Evolutionary conservation across 805 yeast species (phyloP), one percentile per base, ranked within the genome.

Genomic region (Cyberlindnera lachancei): DNA sequence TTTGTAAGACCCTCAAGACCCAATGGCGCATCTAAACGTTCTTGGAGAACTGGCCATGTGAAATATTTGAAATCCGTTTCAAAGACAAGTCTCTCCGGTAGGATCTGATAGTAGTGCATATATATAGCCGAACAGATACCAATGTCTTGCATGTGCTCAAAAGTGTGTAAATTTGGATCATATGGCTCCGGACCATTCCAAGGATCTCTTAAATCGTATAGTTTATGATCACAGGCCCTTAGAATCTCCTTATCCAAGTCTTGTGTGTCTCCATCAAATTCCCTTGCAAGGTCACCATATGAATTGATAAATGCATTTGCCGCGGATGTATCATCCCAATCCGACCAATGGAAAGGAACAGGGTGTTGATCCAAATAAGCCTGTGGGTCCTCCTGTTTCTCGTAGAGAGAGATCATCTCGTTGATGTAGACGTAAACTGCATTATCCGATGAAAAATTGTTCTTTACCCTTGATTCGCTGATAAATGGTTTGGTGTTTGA

Each of bases 341-440:
- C 60, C 28, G 51, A 54, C 65, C 61, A 59, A 44, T 58, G 53
- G 37, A 47, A 45, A 9, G 37, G 35, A 7, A 45, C 24, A 17
- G 34, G 34, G 27, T 49, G 28, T 3, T 27, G 6, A 10, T 17
- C 6, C 10, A 48, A 14, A 18, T 34, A 43, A 1, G 15, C 15
- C 12, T 44, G 45, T 13, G 53, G 53, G 18, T 42, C 31, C 2
- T 19, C 15, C 23, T 49, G 41, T 5, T 21, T 18, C 14, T 22
- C n/a, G 23, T 39, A 43, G 12, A 42, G 31, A 10, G 29, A 15
- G n/a, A n/a, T 9, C 13, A 23, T 9, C 8, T 18, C n/a, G 16
- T 13, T 18, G 22, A 21, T 18, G 18, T 27, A 14, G 5, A 22
- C 29, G 10, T 15, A 13, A 6, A 14, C 13, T 18, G 29, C 12